phyloP scores from a whole-genome alignment of 2,329 filamentous ascomycete genomes.

The Phyllosticta ampelicida region DNA sequence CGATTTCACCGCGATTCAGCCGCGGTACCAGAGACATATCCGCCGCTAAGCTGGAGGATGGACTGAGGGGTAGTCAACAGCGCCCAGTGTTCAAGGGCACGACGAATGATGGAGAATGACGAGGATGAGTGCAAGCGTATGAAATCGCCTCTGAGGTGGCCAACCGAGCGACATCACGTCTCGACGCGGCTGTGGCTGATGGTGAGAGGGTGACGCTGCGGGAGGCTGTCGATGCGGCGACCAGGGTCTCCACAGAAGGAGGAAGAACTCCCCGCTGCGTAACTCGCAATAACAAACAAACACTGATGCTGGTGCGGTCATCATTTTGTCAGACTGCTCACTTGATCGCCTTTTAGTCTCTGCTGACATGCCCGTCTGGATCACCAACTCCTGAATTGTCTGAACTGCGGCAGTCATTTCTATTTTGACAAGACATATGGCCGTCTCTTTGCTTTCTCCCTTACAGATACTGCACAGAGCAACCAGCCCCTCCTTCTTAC shows the following conservation, averaged over 20 bases:
- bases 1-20: conserved; percentile 10
- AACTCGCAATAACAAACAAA: background rate
- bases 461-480: too few relatives aligned
- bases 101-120: background rate
- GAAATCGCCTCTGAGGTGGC: background rate
- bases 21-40: conserved; percentile 10
- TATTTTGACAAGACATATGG: conserved; percentile 1
- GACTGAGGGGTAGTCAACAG: background rate
- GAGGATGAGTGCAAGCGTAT: background rate
- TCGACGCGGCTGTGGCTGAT: conserved; percentile 5
- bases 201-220: conserved; percentile 2
- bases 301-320: background rate
- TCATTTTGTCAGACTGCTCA: background rate
- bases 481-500: background rate
- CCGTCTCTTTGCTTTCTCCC: background rate
- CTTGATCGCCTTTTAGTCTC: background rate
- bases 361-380: background rate
- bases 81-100: background rate
- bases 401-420: background rate
- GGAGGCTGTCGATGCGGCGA: background rate
- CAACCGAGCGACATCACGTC: background rate
- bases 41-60: background rate
- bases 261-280: background rate
- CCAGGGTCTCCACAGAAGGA: conserved; percentile 6
- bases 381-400: background rate